Evolutionary conservation across 352 stramenopile species (phyloP), one percentile per base, ranked within the genome.

Genomic region (Phytophthora sp.): DNA sequence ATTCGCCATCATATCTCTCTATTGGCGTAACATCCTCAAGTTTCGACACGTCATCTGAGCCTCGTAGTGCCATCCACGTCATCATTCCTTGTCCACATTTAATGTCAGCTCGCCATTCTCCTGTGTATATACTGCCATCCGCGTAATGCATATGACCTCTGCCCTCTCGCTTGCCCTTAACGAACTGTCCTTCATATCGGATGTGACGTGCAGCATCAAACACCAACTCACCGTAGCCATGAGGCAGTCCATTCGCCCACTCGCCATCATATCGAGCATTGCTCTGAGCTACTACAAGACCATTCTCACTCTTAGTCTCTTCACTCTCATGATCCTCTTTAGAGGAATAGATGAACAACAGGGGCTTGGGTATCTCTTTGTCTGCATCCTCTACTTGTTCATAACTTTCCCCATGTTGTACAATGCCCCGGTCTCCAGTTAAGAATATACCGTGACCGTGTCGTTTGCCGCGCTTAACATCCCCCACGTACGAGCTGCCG

Each of bases 1-100:
- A 97, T n/a, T 80, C 39, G 2, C 90, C 88, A 24, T 86, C 77
- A 65, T 96, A 97, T 24, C 77, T 76, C 60, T 91, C 80, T 9
- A 81, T 21, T 2, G 72, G 61, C 1, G 52, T 58, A 8, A 36
- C 36, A 31, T 73, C 44, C 26, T 59, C 60, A 0, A 30, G 39
- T 30, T 38, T 71, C n/a, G 27, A 6, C 24, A 49, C 6, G 3
- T 66, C 49, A n/a, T 49, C 49, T 13, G 9, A 23, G 36, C 45
- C 36, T 33, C 29, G 24, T 18, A 12, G 20, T 13, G 46, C 49
- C 66, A 70, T 64, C 91, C 91, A 97, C 27, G 74, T 71, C 89
- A 97, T 97, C 12, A 77, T 76, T 13, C 91, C 91, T 49, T 79
- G 69, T 42, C 89, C 91, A 42, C 69, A 70, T 47, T 96, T 96